Base-by-base conservation (phyloP, 139 green algal species). In the Chlamydomonas sp. region DNA sequence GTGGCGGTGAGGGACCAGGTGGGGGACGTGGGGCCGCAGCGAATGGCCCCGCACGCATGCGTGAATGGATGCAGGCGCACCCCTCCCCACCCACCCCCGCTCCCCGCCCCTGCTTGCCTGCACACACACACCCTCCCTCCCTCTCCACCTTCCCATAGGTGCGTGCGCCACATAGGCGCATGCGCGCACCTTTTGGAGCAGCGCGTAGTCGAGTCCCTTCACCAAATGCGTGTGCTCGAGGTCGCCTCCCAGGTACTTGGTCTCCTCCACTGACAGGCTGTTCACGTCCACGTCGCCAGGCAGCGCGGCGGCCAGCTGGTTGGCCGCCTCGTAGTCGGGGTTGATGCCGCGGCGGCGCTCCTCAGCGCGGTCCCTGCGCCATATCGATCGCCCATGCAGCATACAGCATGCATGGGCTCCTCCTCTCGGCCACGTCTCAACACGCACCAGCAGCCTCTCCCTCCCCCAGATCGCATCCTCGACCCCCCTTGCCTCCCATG, bases 211-310 rank as follows among this genome's bases (percentile, higher is more conserved):
- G 3, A 97, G 83, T 24, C 92, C 92, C 76, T 95, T 95, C 28
- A 97, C 92, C 49, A 97, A 73, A 67, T 97, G 92, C 0, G 92
- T 97, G 77, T 96, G 90, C 30, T 90, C 84, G 54, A 96, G 70
- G 73, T 97, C 92, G n/a, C 91, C 92, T 38, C 91, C 91, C 69
- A 97, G 73, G 64, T 87, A 96, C 80, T 95, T 95, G 58, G 80
- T 82, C 30, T 96, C 83, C 76, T 96, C 89, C 34, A 90, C 78
- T 24, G 71, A 82, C 48, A 91, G 48, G 63, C 75, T 77, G 8
- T 26, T 70, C 6, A 69, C n/a, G 57, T 82, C 67, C 35, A 79
- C 58, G 34, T 69, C 70, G 26, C 67, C 67, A 5, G 57, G 28
- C 16, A 72, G 5, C 34, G 72, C 58, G 16, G 33, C 29, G 3